These are phyloP conservation scores for Infundibulicybe gibba DNA, from an alignment of 768 basidiomycete species.

Conservation along the genomic window DNA sequence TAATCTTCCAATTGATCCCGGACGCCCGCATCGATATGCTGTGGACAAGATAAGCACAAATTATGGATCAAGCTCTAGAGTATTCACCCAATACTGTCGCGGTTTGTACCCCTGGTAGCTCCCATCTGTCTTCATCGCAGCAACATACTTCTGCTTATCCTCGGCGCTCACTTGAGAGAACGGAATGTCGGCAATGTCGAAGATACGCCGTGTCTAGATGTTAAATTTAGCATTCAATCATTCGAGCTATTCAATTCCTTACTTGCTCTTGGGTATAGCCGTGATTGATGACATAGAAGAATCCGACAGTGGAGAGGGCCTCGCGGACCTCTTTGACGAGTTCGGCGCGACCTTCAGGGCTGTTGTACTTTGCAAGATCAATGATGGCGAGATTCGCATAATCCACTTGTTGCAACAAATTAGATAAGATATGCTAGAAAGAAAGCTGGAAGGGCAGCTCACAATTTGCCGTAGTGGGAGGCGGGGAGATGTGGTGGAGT, in stretches of 20 bases:
- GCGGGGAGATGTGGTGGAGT: slow-evolving; percentile 24
- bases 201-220: slow-evolving; percentile 37
- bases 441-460: background rate
- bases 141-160: slow-evolving; percentile 38
- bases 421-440: no score
- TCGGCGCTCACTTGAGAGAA: slow-evolving; percentile 35
- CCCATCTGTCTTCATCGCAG: slow-evolving; percentile 36
- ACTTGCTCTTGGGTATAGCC: slow-evolving; percentile 39
- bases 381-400: slow-evolving; percentile 49
- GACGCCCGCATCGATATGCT: slow-evolving; percentile 38
- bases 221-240: background rate
- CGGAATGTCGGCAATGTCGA: slow-evolving; percentile 43
- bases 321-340: slow-evolving; percentile 38
- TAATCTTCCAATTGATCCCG: slow-evolving; percentile 43
- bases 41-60: background rate
- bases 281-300: slow-evolving; percentile 48
- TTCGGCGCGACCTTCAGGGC: slow-evolving; percentile 29
- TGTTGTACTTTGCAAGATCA: slow-evolving; percentile 41
- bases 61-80: background rate
- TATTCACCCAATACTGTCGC: slow-evolving; percentile 43
- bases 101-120: slow-evolving; percentile 53
- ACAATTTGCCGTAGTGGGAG: slow-evolving; percentile 8
- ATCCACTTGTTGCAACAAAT: slow-evolving; percentile 18
- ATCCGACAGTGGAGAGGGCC: slow-evolving; percentile 41
- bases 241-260: background rate